These are phyloP conservation scores for Aspergillus pseudotamarii DNA, from an alignment of 2,329 filamentous ascomycete genomes.

Conservation along the genomic window DNA sequence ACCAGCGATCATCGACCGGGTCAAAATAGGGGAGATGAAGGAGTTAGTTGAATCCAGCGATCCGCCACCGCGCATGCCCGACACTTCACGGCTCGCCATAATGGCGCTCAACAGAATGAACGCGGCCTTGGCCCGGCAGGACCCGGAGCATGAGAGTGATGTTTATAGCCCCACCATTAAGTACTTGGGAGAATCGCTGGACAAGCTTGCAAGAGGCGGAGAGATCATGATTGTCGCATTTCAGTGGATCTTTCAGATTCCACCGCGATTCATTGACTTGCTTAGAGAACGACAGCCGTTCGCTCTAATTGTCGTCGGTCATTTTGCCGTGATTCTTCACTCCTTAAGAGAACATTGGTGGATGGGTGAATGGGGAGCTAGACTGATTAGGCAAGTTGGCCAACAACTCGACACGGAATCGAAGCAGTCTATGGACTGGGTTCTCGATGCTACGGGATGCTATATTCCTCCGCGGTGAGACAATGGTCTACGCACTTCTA, in stretches of 20 bases:
- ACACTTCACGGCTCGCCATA: constrained; percentile 36
- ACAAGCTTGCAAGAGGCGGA: constrained; percentile 33
- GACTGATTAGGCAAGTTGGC: constrained; percentile 65
- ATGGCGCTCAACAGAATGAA: constrained; percentile 31
- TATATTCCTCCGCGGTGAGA: constrained; percentile 24
- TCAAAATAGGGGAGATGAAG: constrained; percentile 30
- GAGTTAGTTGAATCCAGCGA: constrained; percentile 29
- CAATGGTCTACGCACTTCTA: neutral
- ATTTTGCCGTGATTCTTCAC: constrained; percentile 56
- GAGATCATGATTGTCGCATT: constrained; percentile 41
- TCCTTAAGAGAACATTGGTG: constrained; percentile 68
- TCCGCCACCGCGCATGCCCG: constrained; percentile 34
- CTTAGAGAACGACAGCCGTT: constrained; percentile 41
- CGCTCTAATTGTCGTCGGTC: constrained; percentile 47
- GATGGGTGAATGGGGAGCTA: constrained; percentile 67
- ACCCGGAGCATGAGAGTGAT: constrained; percentile 29
- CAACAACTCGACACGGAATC: constrained; percentile 30
- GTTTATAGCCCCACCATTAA: constrained; percentile 31
- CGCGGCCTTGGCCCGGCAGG: constrained; percentile 20
- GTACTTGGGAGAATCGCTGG: constrained; percentile 29
- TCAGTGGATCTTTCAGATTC: constrained; percentile 64
- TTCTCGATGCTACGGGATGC: constrained; percentile 37
- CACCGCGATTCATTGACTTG: constrained; percentile 60
- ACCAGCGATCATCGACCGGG: constrained; percentile 24
- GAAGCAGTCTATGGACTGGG: constrained; percentile 35